Conservation (phyloP, 177 flowering plant genomes). For the Telopea speciosissima region DNA sequence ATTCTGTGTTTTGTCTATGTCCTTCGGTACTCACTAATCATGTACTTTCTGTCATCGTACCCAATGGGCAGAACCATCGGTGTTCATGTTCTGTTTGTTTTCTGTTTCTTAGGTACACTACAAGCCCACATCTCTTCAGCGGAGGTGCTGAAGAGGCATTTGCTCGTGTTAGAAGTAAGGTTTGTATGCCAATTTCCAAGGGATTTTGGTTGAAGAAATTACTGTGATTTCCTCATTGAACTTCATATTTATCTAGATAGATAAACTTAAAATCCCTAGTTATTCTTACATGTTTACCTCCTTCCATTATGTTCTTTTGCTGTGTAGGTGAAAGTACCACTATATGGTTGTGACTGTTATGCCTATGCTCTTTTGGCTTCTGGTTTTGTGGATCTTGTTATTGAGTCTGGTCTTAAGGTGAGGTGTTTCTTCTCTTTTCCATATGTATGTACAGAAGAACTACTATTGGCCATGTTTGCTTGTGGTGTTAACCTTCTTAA, state of each 20-base stretch:
- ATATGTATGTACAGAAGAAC: background rate
- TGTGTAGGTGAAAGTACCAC: slow-evolving; percentile 83
- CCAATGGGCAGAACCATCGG: background rate
- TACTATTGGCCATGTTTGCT: background rate
- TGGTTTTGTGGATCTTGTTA: slow-evolving; percentile 89
- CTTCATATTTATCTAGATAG: background rate
- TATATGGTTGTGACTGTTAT: slow-evolving; percentile 98
- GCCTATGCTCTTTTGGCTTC: slow-evolving; percentile 97
- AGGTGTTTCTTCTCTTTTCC: slow-evolving; percentile 1
- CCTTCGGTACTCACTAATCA: background rate
- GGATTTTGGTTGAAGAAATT: background rate
- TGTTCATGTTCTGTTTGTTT: background rate
- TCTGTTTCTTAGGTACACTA: slow-evolving; percentile 63
- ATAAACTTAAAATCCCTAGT: background rate
- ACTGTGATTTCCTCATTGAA: no score
- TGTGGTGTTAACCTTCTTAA: no score
- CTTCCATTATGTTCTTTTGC: background rate
- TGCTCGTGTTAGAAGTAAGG: slow-evolving; percentile 86
- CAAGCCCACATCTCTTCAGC: slow-evolving; percentile 91
- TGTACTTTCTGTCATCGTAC: background rate
- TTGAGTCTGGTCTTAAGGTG: slow-evolving; percentile 97
- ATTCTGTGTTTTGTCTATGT: background rate
- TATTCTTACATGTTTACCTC: background rate
- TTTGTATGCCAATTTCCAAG: slow-evolving; percentile 14
- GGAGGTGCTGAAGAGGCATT: slow-evolving; percentile 84